These are phyloP conservation scores for Dipodascus geniculatus DNA, from an alignment of 805 yeast genomes.

Conservation along the genomic window DNA sequence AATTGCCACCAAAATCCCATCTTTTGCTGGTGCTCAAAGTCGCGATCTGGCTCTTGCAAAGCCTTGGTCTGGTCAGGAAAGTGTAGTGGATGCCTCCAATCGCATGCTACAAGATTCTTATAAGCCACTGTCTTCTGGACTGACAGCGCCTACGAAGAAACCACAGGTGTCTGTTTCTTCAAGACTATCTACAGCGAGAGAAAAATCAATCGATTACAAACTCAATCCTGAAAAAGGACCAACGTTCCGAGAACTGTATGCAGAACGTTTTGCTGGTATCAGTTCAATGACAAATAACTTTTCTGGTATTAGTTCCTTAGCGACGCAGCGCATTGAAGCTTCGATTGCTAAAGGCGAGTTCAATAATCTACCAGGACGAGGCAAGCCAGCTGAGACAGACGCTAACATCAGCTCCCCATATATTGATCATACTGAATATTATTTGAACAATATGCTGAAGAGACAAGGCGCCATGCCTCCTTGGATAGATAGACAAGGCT, in stretches of 20 bases:
- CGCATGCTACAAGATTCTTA: constrained; percentile 46
- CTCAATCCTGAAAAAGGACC: constrained; percentile 36
- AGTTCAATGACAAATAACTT: constrained; percentile 24
- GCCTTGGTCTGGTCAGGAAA: constrained; percentile 54
- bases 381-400: constrained; percentile 39
- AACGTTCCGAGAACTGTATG: constrained; percentile 45
- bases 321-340: constrained; percentile 66
- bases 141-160: constrained; percentile 9
- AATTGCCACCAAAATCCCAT: constrained; percentile 30
- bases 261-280: constrained; percentile 39
- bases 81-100: constrained; percentile 32
- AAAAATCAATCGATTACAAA: constrained; percentile 52
- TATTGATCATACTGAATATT: constrained; percentile 60
- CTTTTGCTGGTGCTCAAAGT: constrained; percentile 32
- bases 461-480: constrained; percentile 77
- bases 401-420: constrained; percentile 38
- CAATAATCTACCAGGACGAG: constrained; percentile 43
- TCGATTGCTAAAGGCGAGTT: constrained; percentile 65
- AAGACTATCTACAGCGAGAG: constrained; percentile 50
- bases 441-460: constrained; percentile 59
- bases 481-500: constrained; percentile 74
- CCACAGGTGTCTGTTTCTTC: constrained; percentile 16
- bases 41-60: constrained; percentile 36
- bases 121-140: constrained; percentile 26
- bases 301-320: constrained; percentile 47